These are phyloP conservation scores for Penicillium palitans DNA, from an alignment of 2,329 filamentous ascomycete genomes.

Conservation along the genomic window DNA sequence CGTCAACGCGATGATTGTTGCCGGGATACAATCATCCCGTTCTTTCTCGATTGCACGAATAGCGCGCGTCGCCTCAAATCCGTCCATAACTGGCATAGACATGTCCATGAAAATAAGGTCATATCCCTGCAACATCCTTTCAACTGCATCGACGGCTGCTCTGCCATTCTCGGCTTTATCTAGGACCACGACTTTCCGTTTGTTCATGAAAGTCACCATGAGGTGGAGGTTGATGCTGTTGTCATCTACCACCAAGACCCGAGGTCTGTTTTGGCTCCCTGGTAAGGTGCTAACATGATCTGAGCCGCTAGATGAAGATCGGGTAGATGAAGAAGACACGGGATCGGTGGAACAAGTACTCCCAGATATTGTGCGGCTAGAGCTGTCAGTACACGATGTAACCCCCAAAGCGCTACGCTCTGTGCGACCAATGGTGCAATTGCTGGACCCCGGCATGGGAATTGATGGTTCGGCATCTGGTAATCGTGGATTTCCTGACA, in stretches of 20 bases:
- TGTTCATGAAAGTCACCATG: no score
- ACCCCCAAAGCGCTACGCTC: neutral
- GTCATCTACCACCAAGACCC: no score
- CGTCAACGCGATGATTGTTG: constrained; percentile 47
- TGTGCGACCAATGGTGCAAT: neutral
- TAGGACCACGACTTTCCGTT: constrained; percentile 15
- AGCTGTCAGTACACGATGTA: neutral
- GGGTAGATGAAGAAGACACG: no score
- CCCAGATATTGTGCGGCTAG: neutral
- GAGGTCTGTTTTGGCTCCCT: no score
- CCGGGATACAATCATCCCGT: constrained; percentile 25
- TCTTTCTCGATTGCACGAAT: constrained; percentile 36
- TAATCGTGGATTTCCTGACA: constrained; percentile 5
- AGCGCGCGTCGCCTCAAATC: constrained; percentile 47
- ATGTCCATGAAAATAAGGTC: constrained; percentile 51
- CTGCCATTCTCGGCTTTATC: constrained; percentile 44
- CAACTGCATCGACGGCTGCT: constrained; percentile 41
- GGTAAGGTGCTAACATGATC: no score
- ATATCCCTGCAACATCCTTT: constrained; percentile 32
- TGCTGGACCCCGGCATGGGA: neutral
- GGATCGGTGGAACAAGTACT: no score
- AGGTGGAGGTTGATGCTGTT: no score
- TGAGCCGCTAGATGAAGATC: no score
- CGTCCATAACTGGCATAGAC: constrained; percentile 50
- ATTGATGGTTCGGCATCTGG: neutral